Evolutionary conservation across 192 early-diverging fungal species (phyloP).

Genomic region (Cladochytrium replicatum): DNA sequence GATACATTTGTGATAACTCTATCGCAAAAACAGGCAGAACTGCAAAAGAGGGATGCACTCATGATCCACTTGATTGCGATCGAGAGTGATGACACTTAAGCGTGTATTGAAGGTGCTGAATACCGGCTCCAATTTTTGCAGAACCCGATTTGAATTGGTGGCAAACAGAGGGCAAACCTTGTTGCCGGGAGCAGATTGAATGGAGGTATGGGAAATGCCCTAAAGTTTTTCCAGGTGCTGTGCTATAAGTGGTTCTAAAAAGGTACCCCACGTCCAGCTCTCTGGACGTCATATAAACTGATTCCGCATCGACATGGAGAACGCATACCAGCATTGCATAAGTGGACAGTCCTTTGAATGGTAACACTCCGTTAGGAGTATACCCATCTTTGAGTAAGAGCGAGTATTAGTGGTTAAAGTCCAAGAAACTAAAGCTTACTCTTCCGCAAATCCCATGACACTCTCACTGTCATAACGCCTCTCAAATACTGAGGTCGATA

Average conservation of each 20-base stretch:
- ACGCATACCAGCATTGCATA: constrained; percentile 48
- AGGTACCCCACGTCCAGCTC: constrained; percentile 39
- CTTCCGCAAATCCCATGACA: too few species aligned
- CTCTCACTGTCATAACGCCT: too few species aligned
- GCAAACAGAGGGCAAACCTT: constrained; percentile 17
- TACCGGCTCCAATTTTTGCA: constrained; percentile 34
- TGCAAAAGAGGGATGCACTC: constrained; percentile 34
- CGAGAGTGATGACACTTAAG: constrained; percentile 21
- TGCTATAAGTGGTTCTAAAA: too few species aligned
- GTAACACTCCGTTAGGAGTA: constrained; percentile 39
- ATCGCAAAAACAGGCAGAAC: constrained; percentile 19
- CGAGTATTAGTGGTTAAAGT: neutral
- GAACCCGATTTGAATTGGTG: constrained; percentile 32
- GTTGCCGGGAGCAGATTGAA: constrained; percentile 18
- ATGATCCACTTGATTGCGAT: constrained; percentile 44
- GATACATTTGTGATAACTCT: too few species aligned
- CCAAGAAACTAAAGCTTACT: neutral
- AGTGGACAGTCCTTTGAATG: constrained; percentile 33
- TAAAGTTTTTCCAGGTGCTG: too few species aligned
- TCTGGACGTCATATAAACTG: constrained; percentile 38
- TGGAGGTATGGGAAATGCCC: constrained; percentile 42
- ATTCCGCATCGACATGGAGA: constrained; percentile 27
- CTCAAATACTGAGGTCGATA: too few species aligned
- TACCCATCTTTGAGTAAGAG: neutral
- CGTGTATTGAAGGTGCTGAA: constrained; percentile 25